phyloP scores from a whole-genome alignment of 805 yeast genomes.

The Naumovozyma baii region DNA sequence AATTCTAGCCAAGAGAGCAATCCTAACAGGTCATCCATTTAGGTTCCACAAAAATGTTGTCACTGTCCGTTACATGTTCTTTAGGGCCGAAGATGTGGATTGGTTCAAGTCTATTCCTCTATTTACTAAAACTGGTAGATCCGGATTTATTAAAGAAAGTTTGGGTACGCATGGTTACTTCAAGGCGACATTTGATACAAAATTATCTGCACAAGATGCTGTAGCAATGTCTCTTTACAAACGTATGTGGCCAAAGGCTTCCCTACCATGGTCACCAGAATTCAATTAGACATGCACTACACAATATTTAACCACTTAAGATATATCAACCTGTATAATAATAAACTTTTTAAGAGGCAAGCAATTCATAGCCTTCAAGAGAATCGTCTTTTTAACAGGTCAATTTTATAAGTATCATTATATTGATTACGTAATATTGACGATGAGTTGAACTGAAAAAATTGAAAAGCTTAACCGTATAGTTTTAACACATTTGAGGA shows the following conservation, averaged over 20 bases:
- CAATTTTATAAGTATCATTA: too few species aligned
- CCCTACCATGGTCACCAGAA: constrained; percentile 26
- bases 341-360: too few species aligned
- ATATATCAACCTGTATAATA: neutral
- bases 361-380: too few species aligned
- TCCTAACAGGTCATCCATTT: constrained; percentile 88
- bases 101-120: constrained; percentile 88
- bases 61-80: constrained; percentile 95
- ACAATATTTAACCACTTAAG: too few species aligned
- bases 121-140: constrained; percentile 85
- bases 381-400: too few species aligned
- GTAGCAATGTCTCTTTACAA: constrained; percentile 90
- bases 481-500: neutral
- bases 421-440: too few species aligned
- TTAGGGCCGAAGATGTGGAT: constrained; percentile 77
- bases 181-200: constrained; percentile 91
- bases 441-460: too few species aligned
- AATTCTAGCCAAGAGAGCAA: constrained; percentile 76
- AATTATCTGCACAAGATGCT: constrained; percentile 81
- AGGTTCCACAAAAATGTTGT: constrained; percentile 89
- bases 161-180: constrained; percentile 98
- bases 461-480: too few species aligned
- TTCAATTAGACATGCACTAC: neutral
- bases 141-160: constrained; percentile 89
- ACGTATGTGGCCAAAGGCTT: constrained; percentile 77